phyloP scores from a whole-genome alignment of 2,329 filamentous ascomycete genomes.

The Trichoderma lentiforme region DNA sequence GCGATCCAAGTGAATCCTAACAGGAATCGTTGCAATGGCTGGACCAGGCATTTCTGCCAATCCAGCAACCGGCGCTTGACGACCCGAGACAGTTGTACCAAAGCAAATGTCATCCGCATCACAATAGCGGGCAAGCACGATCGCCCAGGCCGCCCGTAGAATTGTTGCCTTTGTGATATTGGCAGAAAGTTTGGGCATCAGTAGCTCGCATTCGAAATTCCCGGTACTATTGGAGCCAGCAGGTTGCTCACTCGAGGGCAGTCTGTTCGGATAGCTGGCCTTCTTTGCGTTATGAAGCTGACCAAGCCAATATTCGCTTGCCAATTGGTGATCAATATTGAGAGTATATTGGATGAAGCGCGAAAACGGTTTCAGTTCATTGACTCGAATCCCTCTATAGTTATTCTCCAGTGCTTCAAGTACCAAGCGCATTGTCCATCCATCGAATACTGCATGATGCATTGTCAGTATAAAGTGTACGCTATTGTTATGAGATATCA shows the following conservation, averaged over 20 bases:
- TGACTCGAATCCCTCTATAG: neutral
- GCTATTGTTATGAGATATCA: neutral
- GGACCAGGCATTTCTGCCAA: conserved; percentile 20
- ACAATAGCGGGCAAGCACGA: conserved; percentile 20
- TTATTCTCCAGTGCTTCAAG: conserved; percentile 13
- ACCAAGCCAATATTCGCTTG: conserved; percentile 1
- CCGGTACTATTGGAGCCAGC: neutral
- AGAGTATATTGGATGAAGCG: conserved; percentile 5
- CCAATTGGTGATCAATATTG: neutral
- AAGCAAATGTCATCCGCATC: conserved; percentile 22
- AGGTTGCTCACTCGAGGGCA: neutral
- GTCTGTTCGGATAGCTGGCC: neutral
- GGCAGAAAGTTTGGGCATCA: neutral
- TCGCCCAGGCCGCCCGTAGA: conserved; percentile 24
- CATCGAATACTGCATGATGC: conserved; percentile 31
- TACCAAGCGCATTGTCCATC: conserved; percentile 25
- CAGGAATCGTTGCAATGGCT: conserved; percentile 19
- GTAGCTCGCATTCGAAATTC: neutral
- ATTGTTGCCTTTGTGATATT: conserved; percentile 17
- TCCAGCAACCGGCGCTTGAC: conserved; percentile 18
- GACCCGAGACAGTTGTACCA: conserved; percentile 23
- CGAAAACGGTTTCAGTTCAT: neutral
- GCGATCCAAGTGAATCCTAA: conserved; percentile 15
- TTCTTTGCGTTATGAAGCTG: conserved; percentile 1
- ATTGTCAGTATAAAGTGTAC: conserved; percentile 25